phyloP scores from a whole-genome alignment of 2,329 filamentous ascomycete genomes.

The Talaromyces islandicus region DNA sequence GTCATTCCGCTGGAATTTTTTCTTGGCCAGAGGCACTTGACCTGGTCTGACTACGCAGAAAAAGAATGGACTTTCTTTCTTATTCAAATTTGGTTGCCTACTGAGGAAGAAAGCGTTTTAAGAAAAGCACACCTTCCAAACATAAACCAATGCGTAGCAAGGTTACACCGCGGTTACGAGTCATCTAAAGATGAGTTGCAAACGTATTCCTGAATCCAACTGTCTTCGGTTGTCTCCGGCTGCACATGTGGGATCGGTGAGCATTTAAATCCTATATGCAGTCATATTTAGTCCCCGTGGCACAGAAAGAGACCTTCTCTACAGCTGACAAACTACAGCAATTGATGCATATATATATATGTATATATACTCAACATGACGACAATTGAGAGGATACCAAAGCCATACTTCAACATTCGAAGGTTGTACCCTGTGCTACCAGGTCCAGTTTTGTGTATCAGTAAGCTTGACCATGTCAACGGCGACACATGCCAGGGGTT shows the following conservation, averaged over 20 bases:
- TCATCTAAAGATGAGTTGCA: background rate
- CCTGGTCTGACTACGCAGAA: background rate
- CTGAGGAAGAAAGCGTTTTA: background rate
- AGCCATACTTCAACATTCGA: no score
- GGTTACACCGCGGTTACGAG: background rate
- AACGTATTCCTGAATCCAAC: background rate
- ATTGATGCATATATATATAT: background rate
- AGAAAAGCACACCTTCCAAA: background rate
- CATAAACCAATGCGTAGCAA: background rate
- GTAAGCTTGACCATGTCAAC: background rate
- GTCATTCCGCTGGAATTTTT: background rate
- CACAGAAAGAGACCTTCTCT: background rate
- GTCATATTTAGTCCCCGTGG: background rate
- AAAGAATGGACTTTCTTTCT: background rate
- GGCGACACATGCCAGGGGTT: background rate
- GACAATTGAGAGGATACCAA: background rate
- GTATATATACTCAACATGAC: background rate
- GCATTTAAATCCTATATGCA: no score
- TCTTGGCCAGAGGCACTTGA: background rate
- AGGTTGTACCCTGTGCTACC: background rate
- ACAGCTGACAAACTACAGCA: background rate
- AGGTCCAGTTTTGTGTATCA: background rate
- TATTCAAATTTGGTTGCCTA: no score
- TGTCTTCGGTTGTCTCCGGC: background rate
- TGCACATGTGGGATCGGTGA: background rate